Evolutionary conservation across 345 rosid genomes (phyloP), one percentile per base, ranked within the genome.

Genomic region (Sonneratia caseolaris): DNA sequence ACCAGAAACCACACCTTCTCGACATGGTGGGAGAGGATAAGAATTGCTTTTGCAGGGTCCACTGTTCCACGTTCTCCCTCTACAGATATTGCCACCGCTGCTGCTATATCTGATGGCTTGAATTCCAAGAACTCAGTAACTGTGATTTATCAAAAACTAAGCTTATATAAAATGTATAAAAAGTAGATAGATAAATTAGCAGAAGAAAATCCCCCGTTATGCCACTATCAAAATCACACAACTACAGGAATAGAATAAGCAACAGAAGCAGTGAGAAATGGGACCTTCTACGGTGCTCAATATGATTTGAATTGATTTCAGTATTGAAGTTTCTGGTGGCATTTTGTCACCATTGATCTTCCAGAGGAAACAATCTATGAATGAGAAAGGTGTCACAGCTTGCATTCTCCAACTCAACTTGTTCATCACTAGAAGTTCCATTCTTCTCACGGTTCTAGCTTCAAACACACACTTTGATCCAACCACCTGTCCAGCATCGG

Each of bases 31-130:
- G 85, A 7, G 38, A 89, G 82, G 69, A 57, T 37, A 82, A 62
- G 66, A 62, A 62, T 13, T 55, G 88, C 81, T 75, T 82, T 79
- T 72, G 87, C 84, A 68, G 70, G 48, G 72, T 84, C 86, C 78
- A 81, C 81, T 68, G 78, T 70, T 77, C 73, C 74, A 78, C 73
- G 66, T 82, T 83, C 89, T 69, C 71, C 79, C 40, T 68, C 77
- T 71, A 79, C 78, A 75, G 86, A 82, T 62, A 86, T 75, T 24
- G 89, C 89, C 85, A 86, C 92, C 32, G 92, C 92, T 19, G 92
- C 95, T 81, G 95, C 92, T 66, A 89, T 73, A 74, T 86, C 95
- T 42, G 92, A 89, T 66, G 95, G 86, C 83, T 81, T 84, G 80
- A 83, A 89, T 77, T 84, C 92, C 84, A 87, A 79, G 64, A 87